Evolutionary conservation across 208 protist genomes (phyloP), one percentile per base, ranked within the genome.

Genomic region (Leishmania mexicana): DNA sequence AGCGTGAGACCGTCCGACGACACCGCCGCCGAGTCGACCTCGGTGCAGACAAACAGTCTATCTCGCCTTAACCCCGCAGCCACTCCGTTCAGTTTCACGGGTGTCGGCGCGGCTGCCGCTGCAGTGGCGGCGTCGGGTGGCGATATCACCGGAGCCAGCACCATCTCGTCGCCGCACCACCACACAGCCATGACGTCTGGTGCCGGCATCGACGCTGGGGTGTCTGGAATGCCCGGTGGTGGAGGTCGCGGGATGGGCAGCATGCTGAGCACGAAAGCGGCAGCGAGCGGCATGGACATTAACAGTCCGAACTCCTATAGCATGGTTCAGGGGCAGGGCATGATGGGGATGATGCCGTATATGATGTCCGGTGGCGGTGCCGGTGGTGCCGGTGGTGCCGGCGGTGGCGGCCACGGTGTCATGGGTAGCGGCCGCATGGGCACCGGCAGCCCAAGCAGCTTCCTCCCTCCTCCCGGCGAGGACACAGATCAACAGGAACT

Each of bases 401-500:
- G 80, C 67, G 57, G 38, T 47, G 81, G 42, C 6, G 78, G 67
- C 35, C 51, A 60, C 38, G 82, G 78, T 28, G n/a, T 54, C 65
- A 57, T 67, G 45, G 81, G 75, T 40, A 67, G 81, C n/a, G 53
- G 75, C 24, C 42, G 62, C 57, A 62, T 58, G 73, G 51, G 49
- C 19, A 6, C 73, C 19, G 73, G 51, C 35, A 81, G 64, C 73
- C 74, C 78, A 40, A 81, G 62, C 82, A 79, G 64, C 82, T 85
- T 85, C 78, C 74, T 85, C 13, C 82, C 82, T 65, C 82, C 82
- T 17, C 82, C 82, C 15, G 74, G 82, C 73, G 82, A 85, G 67
- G 82, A 81, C 64, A 85, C 79, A 8, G 81, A 88, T 24, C 77
- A 83, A 75, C 81, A 88, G 70, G 85, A 88, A 47, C 83, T 88